These are phyloP conservation scores for Fusarium graminum DNA, from an alignment of 2,329 filamentous ascomycete genomes.

Conservation along the genomic window DNA sequence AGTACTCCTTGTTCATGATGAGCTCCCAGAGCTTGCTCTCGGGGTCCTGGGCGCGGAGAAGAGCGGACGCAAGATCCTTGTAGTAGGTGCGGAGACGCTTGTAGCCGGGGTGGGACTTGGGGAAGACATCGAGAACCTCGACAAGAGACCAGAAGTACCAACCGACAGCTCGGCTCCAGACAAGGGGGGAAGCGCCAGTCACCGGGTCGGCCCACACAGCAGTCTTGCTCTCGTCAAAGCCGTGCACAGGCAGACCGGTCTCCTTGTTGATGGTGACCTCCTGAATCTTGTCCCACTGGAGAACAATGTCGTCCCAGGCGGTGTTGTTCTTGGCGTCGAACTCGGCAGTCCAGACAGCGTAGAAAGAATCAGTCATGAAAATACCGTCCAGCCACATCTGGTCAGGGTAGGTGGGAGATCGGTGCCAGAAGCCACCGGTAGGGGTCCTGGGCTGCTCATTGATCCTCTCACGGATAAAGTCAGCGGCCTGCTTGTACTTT, in stretches of 20 bases:
- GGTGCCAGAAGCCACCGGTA: conserved; percentile 68
- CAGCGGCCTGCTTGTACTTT: conserved; percentile 64
- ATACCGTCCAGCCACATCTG: conserved; percentile 67
- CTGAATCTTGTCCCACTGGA: conserved; percentile 62
- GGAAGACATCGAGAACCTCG: conserved; percentile 63
- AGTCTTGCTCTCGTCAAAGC: conserved; percentile 63
- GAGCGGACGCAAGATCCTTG: conserved; percentile 33
- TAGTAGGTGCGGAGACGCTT: conserved; percentile 55
- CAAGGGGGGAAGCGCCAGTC: conserved; percentile 64
- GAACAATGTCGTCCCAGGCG: conserved; percentile 60
- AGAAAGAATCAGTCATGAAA: conserved; percentile 63
- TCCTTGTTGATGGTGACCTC: conserved; percentile 56
- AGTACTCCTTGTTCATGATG: conserved; percentile 65
- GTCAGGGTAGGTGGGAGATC: conserved; percentile 59
- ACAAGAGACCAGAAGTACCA: conserved; percentile 68
- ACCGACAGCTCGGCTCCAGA: conserved; percentile 67
- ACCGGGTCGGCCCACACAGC: conserved; percentile 65
- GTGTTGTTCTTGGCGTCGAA: conserved; percentile 56
- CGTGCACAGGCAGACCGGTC: conserved; percentile 63
- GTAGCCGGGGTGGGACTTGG: conserved; percentile 54
- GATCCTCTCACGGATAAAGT: conserved; percentile 60
- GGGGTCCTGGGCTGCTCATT: conserved; percentile 63
- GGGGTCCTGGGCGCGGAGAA: conserved; percentile 58
- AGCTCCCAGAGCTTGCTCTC: conserved; percentile 68
- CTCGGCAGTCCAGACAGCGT: conserved; percentile 56